These are phyloP conservation scores for Lodderomyces pseudojiufengensis DNA, from an alignment of 1,139 yeast genomes.

Conservation along the genomic window DNA sequence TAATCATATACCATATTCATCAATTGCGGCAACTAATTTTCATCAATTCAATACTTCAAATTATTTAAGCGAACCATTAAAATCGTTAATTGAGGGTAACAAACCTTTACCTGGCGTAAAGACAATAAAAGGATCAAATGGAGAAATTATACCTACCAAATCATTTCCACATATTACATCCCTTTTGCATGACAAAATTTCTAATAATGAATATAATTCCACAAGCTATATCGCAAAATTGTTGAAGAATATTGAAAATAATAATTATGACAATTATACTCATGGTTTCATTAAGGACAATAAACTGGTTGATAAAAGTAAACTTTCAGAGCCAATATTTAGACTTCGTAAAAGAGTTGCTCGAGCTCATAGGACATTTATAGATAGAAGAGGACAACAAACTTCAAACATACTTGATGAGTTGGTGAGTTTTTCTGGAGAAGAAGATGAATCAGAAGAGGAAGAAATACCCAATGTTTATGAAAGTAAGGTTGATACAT, in stretches of 20 bases:
- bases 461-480: slow-evolving; percentile 30
- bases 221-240: slow-evolving; percentile 39
- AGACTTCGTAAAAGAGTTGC: slow-evolving; percentile 75
- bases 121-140: slow-evolving; percentile 45
- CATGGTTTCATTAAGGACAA: slow-evolving; percentile 29
- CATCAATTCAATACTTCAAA: slow-evolving; percentile 68
- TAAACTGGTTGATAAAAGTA: slow-evolving; percentile 19
- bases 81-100: slow-evolving; percentile 38
- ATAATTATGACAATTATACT: slow-evolving; percentile 46
- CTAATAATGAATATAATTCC: slow-evolving; percentile 22
- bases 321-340: slow-evolving; percentile 53
- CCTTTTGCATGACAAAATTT: slow-evolving; percentile 28
- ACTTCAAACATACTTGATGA: slow-evolving; percentile 37
- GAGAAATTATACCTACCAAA: slow-evolving; percentile 42
- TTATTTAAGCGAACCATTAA: slow-evolving; percentile 42
- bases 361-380: slow-evolving; percentile 63
- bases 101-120: slow-evolving; percentile 42
- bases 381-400: slow-evolving; percentile 62
- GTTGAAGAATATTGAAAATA: slow-evolving; percentile 41
- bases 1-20: slow-evolving; percentile 73
- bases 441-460: slow-evolving; percentile 18
- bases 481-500: slow-evolving; percentile 51
- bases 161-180: slow-evolving; percentile 43
- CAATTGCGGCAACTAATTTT: slow-evolving; percentile 66
- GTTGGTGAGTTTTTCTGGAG: slow-evolving; percentile 27